Evolutionary conservation across 2,329 filamentous ascomycete genomes (phyloP).

Genomic region (Aspergillus sp.): DNA sequence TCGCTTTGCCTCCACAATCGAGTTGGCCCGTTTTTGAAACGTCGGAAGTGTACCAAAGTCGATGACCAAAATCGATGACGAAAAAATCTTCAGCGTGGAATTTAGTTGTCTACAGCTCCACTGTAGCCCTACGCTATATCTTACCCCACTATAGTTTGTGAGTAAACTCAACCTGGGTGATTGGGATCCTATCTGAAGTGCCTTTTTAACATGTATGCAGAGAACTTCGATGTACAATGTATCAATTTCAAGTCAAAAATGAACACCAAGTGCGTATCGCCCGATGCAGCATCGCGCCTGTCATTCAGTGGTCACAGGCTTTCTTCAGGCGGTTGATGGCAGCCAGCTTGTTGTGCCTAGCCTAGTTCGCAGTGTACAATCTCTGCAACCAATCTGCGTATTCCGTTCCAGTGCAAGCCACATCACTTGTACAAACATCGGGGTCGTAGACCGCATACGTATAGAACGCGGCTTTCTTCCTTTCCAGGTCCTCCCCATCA

Average conservation of each 20-base stretch:
- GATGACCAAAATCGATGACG: background rate
- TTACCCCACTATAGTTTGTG: background rate
- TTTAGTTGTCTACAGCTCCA: background rate
- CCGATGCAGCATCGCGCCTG: too few relatives aligned
- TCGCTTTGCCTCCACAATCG: too few relatives aligned
- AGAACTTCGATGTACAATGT: background rate
- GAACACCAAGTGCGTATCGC: too few relatives aligned
- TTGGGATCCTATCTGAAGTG: background rate
- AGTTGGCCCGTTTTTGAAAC: too few relatives aligned
- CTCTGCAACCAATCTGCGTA: conserved; percentile 6
- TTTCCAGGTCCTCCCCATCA: background rate
- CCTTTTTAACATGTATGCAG: background rate
- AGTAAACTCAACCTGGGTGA: background rate
- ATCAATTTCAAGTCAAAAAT: too few relatives aligned
- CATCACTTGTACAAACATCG: conserved; percentile 3
- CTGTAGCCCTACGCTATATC: background rate
- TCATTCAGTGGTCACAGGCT: too few relatives aligned
- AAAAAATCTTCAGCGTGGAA: background rate
- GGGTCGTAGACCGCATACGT: conserved; percentile 8
- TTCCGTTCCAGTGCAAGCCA: background rate
- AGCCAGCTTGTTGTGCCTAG: too few relatives aligned
- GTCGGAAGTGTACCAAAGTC: background rate
- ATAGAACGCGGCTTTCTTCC: conserved; percentile 12
- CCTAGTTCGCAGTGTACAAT: conserved; percentile 2
- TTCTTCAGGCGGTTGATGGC: too few relatives aligned